A percentile compares a stretch with the other conserved stretches of the same genome.
Evolutionary conservation across 306 rosid genomes (phyloP).

Genomic region (Acacia confusa): DNA sequence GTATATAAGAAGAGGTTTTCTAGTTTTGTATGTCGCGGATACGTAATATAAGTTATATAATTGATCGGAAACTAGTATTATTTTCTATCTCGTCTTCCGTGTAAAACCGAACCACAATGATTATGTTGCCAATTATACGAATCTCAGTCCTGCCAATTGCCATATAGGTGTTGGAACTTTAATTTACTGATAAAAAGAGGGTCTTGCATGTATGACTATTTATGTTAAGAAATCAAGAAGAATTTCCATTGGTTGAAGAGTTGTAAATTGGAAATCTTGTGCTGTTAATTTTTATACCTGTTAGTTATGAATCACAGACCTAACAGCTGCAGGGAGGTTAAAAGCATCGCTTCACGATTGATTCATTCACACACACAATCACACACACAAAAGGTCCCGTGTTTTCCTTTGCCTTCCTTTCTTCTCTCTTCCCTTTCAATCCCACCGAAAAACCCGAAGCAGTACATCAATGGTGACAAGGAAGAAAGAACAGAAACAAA

Average conservation of each 20-base stretch:
- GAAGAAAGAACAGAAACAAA: constrained; percentile 8
- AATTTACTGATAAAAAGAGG: background rate
- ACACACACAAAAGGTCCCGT: background rate
- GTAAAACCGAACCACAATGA: background rate
- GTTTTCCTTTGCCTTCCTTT: background rate
- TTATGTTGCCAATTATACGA: background rate
- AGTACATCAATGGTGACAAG: background rate
- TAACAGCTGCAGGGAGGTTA: background rate
- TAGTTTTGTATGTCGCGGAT: background rate
- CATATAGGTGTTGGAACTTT: too few species aligned
- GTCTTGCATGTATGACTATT: background rate
- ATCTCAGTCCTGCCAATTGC: background rate
- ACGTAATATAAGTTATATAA: background rate
- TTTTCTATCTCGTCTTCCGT: background rate
- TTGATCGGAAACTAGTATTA: background rate
- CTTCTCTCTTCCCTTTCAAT: constrained; percentile 19
- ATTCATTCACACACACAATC: background rate
- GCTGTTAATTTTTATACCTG: background rate
- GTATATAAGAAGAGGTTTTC: background rate
- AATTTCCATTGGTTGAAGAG: background rate
- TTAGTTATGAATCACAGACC: background rate
- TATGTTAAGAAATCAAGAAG: background rate
- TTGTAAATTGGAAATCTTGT: background rate
- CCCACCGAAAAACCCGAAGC: background rate
- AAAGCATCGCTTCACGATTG: background rate